phyloP scores from a whole-genome alignment of 1,284 basidiomycete genomes.

The Tausonia pullulans region DNA sequence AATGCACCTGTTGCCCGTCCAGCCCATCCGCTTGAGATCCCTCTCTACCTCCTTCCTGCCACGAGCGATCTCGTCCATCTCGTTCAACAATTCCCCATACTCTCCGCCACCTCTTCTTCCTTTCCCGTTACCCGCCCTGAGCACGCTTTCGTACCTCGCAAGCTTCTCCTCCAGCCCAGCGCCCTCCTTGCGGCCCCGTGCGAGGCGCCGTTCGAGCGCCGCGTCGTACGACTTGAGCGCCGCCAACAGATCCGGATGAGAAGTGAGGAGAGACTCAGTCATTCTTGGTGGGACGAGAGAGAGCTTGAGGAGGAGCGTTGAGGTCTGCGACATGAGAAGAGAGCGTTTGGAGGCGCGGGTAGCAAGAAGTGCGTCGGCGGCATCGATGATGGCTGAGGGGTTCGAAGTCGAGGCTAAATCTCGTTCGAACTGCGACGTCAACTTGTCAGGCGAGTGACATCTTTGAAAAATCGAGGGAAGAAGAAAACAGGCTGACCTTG shows the following conservation, averaged over 20 bases:
- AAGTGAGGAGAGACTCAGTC: neutral
- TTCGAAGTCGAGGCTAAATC: too few relatives aligned
- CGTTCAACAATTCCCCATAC: neutral
- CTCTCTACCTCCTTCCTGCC: neutral
- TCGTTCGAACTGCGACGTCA: neutral
- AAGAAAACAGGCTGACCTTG: neutral
- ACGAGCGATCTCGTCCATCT: neutral
- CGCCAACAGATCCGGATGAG: neutral
- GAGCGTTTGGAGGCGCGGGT: neutral
- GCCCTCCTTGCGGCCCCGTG: neutral
- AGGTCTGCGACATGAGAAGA: neutral
- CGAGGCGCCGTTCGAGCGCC: neutral
- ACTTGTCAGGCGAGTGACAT: too few relatives aligned
- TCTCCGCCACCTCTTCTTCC: neutral
- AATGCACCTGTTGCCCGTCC: neutral
- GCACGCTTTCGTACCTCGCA: neutral
- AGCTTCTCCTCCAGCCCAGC: neutral
- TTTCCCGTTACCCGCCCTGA: neutral
- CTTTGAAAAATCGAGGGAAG: neutral
- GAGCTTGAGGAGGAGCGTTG: slow-evolving; percentile 1
- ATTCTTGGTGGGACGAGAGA: neutral
- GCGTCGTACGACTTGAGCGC: neutral
- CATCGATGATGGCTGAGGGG: neutral
- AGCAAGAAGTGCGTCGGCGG: neutral
- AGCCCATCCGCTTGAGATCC: neutral